phyloP scores from a whole-genome alignment of 139 green algal species.

The Volvox africanus region DNA sequence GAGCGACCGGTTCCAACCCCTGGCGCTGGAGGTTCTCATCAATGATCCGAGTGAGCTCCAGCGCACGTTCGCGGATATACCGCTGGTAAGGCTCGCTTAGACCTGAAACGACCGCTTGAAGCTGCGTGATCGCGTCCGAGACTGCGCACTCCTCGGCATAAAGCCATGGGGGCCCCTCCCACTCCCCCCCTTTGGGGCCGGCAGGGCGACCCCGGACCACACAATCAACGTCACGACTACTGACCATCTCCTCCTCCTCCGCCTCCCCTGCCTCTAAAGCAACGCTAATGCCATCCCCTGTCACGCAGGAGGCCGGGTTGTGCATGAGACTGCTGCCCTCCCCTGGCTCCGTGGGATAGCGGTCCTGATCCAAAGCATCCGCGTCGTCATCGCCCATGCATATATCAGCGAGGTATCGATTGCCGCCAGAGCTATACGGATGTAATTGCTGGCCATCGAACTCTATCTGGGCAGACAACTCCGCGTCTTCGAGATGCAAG shows the following conservation, averaged over 20 bases:
- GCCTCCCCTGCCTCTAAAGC: neutral
- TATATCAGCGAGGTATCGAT: no score
- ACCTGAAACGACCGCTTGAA: slow-evolving; percentile 2
- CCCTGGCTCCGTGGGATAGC: neutral
- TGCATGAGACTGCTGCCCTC: neutral
- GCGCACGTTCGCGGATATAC: slow-evolving; percentile 6
- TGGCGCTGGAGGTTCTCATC: slow-evolving; percentile 30
- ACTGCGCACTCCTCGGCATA: neutral
- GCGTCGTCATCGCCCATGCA: no score
- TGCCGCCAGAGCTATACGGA: no score
- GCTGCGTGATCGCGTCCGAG: slow-evolving; percentile 12
- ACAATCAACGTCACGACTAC: neutral
- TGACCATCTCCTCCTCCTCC: neutral
- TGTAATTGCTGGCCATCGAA: no score
- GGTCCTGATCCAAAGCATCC: no score
- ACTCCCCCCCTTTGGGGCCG: neutral
- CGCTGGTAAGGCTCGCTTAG: slow-evolving; percentile 16
- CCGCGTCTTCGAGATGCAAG: no score
- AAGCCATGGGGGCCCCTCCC: neutral
- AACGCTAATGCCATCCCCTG: no score
- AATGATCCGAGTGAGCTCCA: slow-evolving; percentile 12
- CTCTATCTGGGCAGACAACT: no score
- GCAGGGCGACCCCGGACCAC: neutral
- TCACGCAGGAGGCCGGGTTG: neutral
- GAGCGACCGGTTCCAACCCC: neutral